Percentiles rank a stretch among this genome's conserved stretches.
Evolutionary conservation across 495 filamentous ascomycete genomes (phyloP).

Genomic region (Immersiella caudata): DNA sequence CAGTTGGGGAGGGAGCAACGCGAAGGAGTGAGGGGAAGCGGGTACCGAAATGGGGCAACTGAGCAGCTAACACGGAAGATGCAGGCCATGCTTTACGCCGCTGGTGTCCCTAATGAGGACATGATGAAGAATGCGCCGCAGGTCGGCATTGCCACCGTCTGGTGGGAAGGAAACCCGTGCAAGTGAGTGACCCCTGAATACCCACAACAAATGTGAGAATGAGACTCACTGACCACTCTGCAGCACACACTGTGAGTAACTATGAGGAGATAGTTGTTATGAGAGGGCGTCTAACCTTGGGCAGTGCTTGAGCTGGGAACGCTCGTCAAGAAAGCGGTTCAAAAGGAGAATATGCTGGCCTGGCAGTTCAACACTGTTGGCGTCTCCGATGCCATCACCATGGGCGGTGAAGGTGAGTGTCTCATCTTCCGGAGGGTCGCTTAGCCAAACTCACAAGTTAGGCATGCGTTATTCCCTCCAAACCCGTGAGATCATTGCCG

Average conservation of each 20-base stretch:
- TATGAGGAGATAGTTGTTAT: background rate
- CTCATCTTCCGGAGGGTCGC: slow-evolving; percentile 8
- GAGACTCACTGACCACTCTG: slow-evolving; percentile 16
- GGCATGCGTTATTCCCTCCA: slow-evolving; percentile 98
- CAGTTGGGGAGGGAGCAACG: background rate
- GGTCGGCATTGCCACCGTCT: slow-evolving; percentile 85
- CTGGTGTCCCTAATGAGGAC: slow-evolving; percentile 80
- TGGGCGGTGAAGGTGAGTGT: slow-evolving; percentile 84
- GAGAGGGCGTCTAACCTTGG: slow-evolving; percentile 5
- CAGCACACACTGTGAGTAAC: slow-evolving; percentile 52
- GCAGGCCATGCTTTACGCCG: slow-evolving; percentile 94
- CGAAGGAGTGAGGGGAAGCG: background rate
- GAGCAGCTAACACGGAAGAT: slow-evolving; percentile 15
- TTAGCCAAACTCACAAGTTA: slow-evolving; percentile 41
- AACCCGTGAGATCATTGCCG: slow-evolving; percentile 91
- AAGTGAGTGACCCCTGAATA: slow-evolving; percentile 49
- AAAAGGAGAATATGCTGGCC: slow-evolving; percentile 83
- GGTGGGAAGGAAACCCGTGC: slow-evolving; percentile 97
- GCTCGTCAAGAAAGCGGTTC: slow-evolving; percentile 81
- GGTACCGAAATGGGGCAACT: background rate
- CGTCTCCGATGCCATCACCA: slow-evolving; percentile 91
- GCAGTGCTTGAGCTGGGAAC: slow-evolving; percentile 84
- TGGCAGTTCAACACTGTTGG: slow-evolving; percentile 96
- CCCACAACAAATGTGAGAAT: background rate
- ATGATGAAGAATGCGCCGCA: slow-evolving; percentile 91